Evolutionary conservation across 768 basidiomycete species (phyloP).

Genomic region (Lactifluus hygrophoroides): DNA sequence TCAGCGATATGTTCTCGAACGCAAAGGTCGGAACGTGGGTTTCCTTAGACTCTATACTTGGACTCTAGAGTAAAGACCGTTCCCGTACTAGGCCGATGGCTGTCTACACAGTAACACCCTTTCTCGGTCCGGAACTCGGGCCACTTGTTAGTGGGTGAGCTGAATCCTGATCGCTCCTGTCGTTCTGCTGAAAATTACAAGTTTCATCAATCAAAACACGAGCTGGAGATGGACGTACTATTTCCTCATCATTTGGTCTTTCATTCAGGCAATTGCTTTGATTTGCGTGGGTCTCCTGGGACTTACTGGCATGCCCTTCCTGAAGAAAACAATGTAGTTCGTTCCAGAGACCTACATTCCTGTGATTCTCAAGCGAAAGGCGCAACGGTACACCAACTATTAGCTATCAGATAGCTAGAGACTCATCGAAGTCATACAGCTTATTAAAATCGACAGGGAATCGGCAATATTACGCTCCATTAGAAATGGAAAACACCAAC

Average conservation of each 20-base stretch:
- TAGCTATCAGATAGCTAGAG: neutral
- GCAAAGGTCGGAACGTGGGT: slow-evolving; percentile 50
- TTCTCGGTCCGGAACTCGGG: slow-evolving; percentile 47
- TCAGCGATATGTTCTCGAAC: slow-evolving; percentile 40
- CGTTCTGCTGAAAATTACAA: neutral
- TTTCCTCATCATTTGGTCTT: slow-evolving; percentile 63
- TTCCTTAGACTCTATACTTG: neutral
- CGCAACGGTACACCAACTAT: slow-evolving; percentile 33
- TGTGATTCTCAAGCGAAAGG: slow-evolving; percentile 52
- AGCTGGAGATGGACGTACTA: slow-evolving; percentile 77
- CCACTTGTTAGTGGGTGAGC: slow-evolving; percentile 53
- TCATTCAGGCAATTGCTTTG: slow-evolving; percentile 43
- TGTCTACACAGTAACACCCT: slow-evolving; percentile 43
- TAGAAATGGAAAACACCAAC: slow-evolving; percentile 42
- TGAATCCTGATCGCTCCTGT: neutral
- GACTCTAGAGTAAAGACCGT: neutral
- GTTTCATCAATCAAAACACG: slow-evolving; percentile 34
- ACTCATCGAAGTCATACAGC: slow-evolving; percentile 24
- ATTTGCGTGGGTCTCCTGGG: slow-evolving; percentile 34
- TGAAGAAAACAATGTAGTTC: slow-evolving; percentile 31
- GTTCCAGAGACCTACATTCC: slow-evolving; percentile 70
- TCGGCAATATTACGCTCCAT: slow-evolving; percentile 43
- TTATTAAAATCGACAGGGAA: slow-evolving; percentile 50
- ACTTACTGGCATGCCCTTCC: neutral
- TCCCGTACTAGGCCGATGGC: slow-evolving; percentile 41